Percentiles rank a stretch among this genome's conserved stretches.
phyloP scores from a whole-genome alignment of 1,139 yeast species.

The Diutina catenulata region DNA sequence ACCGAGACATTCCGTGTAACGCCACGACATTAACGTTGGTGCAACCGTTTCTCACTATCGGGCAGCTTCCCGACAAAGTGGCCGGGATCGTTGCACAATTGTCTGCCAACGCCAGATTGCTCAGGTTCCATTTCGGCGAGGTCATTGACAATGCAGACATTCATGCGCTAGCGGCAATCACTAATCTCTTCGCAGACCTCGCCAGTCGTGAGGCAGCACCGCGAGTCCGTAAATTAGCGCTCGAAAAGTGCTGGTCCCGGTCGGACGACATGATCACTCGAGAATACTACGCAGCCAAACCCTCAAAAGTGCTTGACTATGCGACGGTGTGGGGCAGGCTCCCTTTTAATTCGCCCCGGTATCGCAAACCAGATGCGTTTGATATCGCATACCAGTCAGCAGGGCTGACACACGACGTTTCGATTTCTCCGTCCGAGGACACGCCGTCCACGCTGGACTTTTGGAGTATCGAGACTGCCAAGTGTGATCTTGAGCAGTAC shows the following conservation, averaged over 20 bases:
- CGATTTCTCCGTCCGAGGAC: background rate
- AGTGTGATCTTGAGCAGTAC: background rate
- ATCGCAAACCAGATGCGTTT: background rate
- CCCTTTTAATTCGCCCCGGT: background rate
- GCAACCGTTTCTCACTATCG: background rate
- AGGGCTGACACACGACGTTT: background rate
- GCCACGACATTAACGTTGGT: background rate
- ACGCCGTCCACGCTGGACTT: background rate
- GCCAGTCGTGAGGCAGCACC: no score
- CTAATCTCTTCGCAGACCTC: background rate
- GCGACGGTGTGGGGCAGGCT: slow-evolving; percentile 3
- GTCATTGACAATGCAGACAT: background rate
- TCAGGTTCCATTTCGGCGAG: background rate
- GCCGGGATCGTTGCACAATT: background rate
- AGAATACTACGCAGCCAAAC: background rate
- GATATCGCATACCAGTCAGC: background rate
- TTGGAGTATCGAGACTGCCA: background rate
- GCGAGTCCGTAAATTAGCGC: no score
- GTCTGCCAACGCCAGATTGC: background rate
- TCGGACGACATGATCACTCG: slow-evolving; percentile 1
- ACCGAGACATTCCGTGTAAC: no score
- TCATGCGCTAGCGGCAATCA: background rate
- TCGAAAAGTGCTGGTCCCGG: slow-evolving; percentile 5
- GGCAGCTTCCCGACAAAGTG: background rate
- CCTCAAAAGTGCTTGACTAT: background rate